Conservation (phyloP, 2,329 filamentous ascomycete species). For the Phialophora macrospora region DNA sequence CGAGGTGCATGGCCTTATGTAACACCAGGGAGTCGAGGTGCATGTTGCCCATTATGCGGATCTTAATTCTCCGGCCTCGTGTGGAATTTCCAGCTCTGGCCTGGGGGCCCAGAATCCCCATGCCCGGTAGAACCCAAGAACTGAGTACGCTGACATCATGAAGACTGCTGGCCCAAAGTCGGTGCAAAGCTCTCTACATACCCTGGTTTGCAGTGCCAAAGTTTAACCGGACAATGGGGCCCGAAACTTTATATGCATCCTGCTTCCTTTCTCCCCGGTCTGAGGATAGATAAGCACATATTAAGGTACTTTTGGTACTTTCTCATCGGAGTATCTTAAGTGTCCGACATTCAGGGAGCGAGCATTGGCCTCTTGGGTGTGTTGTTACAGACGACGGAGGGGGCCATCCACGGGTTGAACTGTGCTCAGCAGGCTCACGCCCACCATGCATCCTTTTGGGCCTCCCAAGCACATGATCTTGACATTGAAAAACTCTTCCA, state of each 20-base stretch:
- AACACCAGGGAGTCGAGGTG: background rate
- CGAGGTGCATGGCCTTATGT: constrained; percentile 3
- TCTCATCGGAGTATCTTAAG: background rate
- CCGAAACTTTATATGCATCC: background rate
- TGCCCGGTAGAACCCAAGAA: background rate
- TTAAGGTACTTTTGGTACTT: background rate
- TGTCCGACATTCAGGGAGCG: background rate
- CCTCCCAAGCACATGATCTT: constrained; percentile 52
- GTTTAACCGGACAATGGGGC: background rate
- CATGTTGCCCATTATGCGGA: background rate
- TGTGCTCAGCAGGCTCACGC: background rate
- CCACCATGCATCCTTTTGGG: constrained; percentile 43
- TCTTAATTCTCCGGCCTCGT: background rate
- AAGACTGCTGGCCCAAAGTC: background rate
- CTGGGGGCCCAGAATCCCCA: no score
- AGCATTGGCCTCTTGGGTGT: background rate
- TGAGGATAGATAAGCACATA: background rate
- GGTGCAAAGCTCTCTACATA: background rate
- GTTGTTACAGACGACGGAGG: background rate
- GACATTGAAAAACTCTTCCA: constrained; percentile 54
- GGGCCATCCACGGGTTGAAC: background rate
- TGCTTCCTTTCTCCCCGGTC: background rate
- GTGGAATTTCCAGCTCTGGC: background rate
- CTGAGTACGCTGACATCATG: background rate
- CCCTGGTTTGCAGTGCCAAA: background rate